Evolutionary conservation across 257 asterid genomes (phyloP), one percentile per base, ranked within the genome.

Genomic region (Buddleja alternifolia): DNA sequence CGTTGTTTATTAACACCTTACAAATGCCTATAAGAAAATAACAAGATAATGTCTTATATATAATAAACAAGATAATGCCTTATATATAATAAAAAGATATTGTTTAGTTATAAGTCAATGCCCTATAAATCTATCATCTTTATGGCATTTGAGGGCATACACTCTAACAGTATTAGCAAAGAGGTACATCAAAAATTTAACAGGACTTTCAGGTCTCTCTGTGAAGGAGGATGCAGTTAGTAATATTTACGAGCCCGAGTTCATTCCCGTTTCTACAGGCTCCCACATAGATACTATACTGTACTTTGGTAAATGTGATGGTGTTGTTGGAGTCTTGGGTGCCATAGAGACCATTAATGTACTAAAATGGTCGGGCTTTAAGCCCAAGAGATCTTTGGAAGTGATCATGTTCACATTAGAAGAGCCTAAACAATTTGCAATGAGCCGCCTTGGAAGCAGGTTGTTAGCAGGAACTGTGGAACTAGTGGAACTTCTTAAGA

Each of bases 321-420:
- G 97, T n/a, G 96, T 93, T 21, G 85, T 93, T 75, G 99, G 99
- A 19, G 99, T 93, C 37, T 77, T 93, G 82, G 97, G 99, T 81
- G 99, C 97, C 48, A 87, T 88, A 45, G 99, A 93, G 85, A 93
- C 99, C 82, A 81, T 93, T 71, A 88, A 88, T 72, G 96, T 85
- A 21, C 86, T 93, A 36, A 87, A 88, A 66, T 73, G 92, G 98
- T 85, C 77, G n/a, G 95, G 96, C 16, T 90, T 93, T 78, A 87
- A 80, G 83, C 97, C 97, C 47, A 90, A 79, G 83, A 83, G 97
- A 77, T 85, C 96, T 16, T 54, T 93, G 56, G 99, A 93, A 79
- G 97, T 93, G 76, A 88, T 93, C 81, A 87, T 88, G 96, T 93
- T 93, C 75, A 90, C 99, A 53, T 93, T 97, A 40, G 99, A 93